Percentiles rank a stretch among this genome's conserved stretches.
phyloP scores from a whole-genome alignment of 495 filamentous ascomycete species.

The Talaromyces stipitatus region DNA sequence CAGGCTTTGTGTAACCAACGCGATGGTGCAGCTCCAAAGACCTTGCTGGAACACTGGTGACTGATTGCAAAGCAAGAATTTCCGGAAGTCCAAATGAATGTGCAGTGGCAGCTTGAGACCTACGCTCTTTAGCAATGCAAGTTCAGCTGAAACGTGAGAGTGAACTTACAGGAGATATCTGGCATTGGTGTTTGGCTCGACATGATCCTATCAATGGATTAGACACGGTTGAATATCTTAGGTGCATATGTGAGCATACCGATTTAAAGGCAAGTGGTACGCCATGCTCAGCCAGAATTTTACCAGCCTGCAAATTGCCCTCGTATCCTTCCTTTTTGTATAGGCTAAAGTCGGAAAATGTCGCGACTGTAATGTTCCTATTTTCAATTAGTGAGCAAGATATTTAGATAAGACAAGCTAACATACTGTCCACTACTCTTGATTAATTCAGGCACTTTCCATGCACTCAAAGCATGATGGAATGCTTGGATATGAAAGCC shows the following conservation, averaged over 20 bases:
- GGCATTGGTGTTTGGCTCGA: constrained; percentile 25
- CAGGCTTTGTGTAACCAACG: constrained; percentile 52
- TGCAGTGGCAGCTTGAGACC: constrained; percentile 49
- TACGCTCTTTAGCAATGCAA: neutral
- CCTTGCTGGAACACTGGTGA: constrained; percentile 54
- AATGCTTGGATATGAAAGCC: constrained; percentile 53
- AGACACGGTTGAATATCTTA: neutral
- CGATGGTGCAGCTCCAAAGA: constrained; percentile 50
- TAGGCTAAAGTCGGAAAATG: constrained; percentile 54
- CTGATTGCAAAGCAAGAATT: constrained; percentile 50
- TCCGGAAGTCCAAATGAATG: constrained; percentile 54
- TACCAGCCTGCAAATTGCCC: constrained; percentile 51
- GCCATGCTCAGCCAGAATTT: constrained; percentile 51
- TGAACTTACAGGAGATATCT: constrained; percentile 29
- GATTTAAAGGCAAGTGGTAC: constrained; percentile 45
- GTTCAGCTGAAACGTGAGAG: neutral
- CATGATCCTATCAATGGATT: constrained; percentile 21
- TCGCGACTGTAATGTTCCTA: constrained; percentile 27
- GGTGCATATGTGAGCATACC: neutral
- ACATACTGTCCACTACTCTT: constrained; percentile 24
- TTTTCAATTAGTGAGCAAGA: neutral
- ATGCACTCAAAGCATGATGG: constrained; percentile 58
- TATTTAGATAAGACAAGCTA: neutral
- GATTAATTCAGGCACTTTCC: constrained; percentile 49
- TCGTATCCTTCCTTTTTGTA: constrained; percentile 58